Base-by-base conservation (phyloP, 2,329 filamentous ascomycete species). In the Aspergillus transmontanensis region DNA sequence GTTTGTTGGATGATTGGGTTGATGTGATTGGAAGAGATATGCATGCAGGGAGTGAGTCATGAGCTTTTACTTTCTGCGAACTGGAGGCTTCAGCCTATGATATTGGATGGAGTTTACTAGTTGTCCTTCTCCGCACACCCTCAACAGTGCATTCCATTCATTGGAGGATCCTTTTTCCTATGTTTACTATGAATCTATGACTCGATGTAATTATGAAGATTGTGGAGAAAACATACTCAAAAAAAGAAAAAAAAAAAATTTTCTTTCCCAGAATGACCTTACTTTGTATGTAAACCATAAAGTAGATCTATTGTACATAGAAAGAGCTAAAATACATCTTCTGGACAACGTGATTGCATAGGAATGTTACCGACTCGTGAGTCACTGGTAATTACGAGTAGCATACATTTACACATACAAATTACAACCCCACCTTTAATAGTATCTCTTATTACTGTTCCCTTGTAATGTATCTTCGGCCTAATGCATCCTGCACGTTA, bases 11-110 rank as follows among this genome's bases (percentile, higher is more conserved):
- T n/a, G 1, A 26, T 28, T 55, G 9, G n/a, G 19, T 55, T 23
- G 7, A 19, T 39, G 14, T 55, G 32, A 55, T 55, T 55, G 51
- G 51, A 32, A 34, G 32, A 39, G n/a, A 23, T 26, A 36, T 54
- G 28, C 28, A 54, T 54, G 51, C 28, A 21, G 2, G 50, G n/a
- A 36, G 51, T 54, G 51, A 54, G 51, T 54, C 51, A 54, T 54
- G 51, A 36, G 51, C 32, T 55, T 55, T 55, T 39, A 19, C 23
- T n/a, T 55, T 55, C 32, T 21, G 12, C 21, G n/a, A 39, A 32
- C 30, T 39, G 32, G n/a, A 55, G 51, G 39, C 7, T 41, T 36
- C n/a, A 36, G 46, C 46, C 51, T 21, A 54, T 30, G 30, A 36
- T 32, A 23, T 54, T 36, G 50, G 12, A 12, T 54, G n/a, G 30